Base-by-base conservation (phyloP, 768 basidiomycete genomes). In the Lactarius hatsudake region DNA sequence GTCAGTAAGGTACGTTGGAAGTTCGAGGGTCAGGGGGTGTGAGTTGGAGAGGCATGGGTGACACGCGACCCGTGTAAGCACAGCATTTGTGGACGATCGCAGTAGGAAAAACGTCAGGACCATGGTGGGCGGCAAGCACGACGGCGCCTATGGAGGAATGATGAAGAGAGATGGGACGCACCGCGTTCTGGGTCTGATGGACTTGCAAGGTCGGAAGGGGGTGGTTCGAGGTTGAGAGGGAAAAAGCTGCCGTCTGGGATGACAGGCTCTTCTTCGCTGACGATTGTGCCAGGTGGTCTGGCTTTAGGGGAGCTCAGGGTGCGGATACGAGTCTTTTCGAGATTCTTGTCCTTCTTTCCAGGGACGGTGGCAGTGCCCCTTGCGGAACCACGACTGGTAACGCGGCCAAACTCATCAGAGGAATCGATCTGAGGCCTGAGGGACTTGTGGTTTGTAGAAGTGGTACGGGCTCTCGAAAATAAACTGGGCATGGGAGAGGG, bases 401-500 rank as follows among this genome's bases (percentile, higher is more conserved):
- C 80, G 60, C 86, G 79, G 58, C 89, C 89, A 69, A 90, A 89
- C 79, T 90, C 89, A 78, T 90, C 89, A 68, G 77, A 77, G 67
- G 71, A 63, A 67, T 72, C 69, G 56, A 74, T 65, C 70, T 74
- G 71, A 57, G 58, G 42, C 70, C 75, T 74, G 72, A 75, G 57
- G 13, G 51, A 17, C 23, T 62, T 72, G 57, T 51, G 54, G 32
- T 85, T 79, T 2, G 84, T 83, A 26, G 88, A 88, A 63, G 79
- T 81, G 58, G 87, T 88, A 61, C 89, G 83, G 69, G 86, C 75
- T 72, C 88, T 85, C 75, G 89, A 88, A 78, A 90, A 90, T 78
- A 90, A 74, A 76, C 86, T 88, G 80, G 84, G 87, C 88, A 90
- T 90, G 59, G 78, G 82, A 76, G 73, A 64, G 58, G 53, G 23